Evolutionary conservation across 2,329 filamentous ascomycete species (phyloP), one percentile per base, ranked within the genome.

Genomic region (Penicillium sp.): DNA sequence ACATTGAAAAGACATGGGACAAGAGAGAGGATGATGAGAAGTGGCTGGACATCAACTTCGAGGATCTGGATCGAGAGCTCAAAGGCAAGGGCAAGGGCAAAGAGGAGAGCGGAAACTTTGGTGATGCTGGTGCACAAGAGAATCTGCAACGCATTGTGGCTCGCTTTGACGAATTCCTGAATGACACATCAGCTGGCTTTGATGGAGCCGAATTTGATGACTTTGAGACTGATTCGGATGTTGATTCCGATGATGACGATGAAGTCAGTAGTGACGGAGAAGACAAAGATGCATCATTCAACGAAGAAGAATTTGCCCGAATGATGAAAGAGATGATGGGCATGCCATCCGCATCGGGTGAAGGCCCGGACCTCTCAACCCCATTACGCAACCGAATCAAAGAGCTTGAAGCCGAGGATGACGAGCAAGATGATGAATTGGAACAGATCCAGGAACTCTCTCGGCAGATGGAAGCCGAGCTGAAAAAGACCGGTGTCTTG

Each of bases 271-370:
- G 82, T 57, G 85, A 87, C 22, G 84, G 84, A 21, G 89, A 91
- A 67, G 89, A 92, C 61, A 88, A 88, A 63, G 88, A 89, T 46
- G 85, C 90, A 6, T 89, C 86, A 55, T 93, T 96, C 63, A 86
- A 96, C 62, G 93, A 98, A 72, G 85, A 87, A 35, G 89, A 93
- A 53, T 96, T 97, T 64, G 83, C 89, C 9, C 84, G 80, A 52
- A 91, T 96, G 83, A 96, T 99, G 91, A 86, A 87, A 58, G 90
- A 96, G 69, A 93, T 96, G 87, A 93, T 95, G 88, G 90, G 90
- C 0, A 80, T 86, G 72, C 80, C 84, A 13, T 41, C 39, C 3
- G 73, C 74, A n/a, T 55, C 70, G 13, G 69, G 63, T 31, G 63
- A 65, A 39, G 63, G 62, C 9, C 58, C 61, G 14, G 60, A 66